Evolutionary conservation across 1,284 basidiomycete genomes (phyloP).

Genomic region (Ceratobasidium sp.): DNA sequence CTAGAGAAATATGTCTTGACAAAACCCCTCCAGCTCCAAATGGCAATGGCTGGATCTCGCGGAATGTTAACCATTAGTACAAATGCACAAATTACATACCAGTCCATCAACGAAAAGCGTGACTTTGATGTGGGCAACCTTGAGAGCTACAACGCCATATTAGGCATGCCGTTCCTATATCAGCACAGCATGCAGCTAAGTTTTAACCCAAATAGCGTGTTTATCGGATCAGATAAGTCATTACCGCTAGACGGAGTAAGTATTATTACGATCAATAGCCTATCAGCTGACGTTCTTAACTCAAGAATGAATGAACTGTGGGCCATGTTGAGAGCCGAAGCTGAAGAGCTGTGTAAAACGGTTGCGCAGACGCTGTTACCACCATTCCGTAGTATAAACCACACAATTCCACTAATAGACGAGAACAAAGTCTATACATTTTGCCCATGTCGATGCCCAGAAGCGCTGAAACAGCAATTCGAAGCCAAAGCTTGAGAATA

Average conservation of each 20-base stretch:
- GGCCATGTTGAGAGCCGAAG: constrained; percentile 46
- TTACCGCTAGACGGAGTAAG: constrained; percentile 40
- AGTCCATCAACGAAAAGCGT: constrained; percentile 20
- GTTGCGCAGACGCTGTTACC: constrained; percentile 50
- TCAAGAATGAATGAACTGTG: constrained; percentile 32
- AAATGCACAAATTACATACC: not conserved
- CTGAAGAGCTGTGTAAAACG: constrained; percentile 49
- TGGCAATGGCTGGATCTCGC: constrained; percentile 12
- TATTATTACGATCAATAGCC: not conserved
- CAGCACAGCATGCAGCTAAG: constrained; percentile 49
- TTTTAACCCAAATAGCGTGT: constrained; percentile 47
- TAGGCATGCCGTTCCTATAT: constrained; percentile 52
- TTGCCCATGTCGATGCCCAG: not conserved
- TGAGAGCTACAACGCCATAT: constrained; percentile 52
- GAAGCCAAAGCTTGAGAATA: not conserved
- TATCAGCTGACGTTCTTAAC: constrained; percentile 40
- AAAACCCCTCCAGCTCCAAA: constrained; percentile 19
- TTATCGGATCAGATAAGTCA: constrained; percentile 43
- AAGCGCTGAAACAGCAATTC: not conserved
- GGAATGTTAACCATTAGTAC: not conserved
- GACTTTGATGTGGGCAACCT: constrained; percentile 53
- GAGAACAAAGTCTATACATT: not conserved
- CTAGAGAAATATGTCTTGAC: constrained; percentile 15
- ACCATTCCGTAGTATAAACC: constrained; percentile 55
- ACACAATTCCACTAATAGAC: constrained; percentile 54